phyloP scores from a whole-genome alignment of 116 monocot species.

The Dioscorea cayenensis region DNA sequence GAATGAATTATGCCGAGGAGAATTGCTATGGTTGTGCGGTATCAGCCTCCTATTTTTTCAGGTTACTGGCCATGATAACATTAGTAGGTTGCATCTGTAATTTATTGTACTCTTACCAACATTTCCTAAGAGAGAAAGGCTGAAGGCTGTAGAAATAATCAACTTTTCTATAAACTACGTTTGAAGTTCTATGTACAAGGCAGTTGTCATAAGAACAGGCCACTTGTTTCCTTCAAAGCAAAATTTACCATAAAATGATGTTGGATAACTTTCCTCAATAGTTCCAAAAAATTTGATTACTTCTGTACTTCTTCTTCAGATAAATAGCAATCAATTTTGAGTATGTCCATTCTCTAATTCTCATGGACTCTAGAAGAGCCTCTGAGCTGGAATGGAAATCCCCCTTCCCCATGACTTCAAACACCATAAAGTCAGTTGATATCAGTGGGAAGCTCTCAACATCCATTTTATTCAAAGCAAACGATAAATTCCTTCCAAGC shows the following conservation, averaged over 20 bases:
- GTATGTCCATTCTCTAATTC: slow-evolving; percentile 54
- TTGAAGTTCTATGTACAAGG: not conserved
- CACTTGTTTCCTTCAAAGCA: not conserved
- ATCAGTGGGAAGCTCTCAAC: slow-evolving; percentile 29
- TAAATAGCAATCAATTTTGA: slow-evolving; percentile 47
- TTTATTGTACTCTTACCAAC: too few relatives aligned
- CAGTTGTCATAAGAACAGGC: not conserved
- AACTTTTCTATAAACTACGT: not conserved
- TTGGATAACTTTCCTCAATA: slow-evolving; percentile 29
- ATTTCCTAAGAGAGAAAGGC: not conserved
- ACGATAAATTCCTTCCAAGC: slow-evolving; percentile 69
- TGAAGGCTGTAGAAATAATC: not conserved
- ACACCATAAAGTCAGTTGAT: slow-evolving; percentile 63
- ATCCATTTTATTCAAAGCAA: slow-evolving; percentile 51
- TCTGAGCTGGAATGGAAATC: slow-evolving; percentile 83
- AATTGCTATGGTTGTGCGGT: too few relatives aligned
- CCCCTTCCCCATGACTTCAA: slow-evolving; percentile 91
- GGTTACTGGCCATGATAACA: too few relatives aligned
- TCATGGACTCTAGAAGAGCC: slow-evolving; percentile 45
- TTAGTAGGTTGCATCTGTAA: too few relatives aligned
- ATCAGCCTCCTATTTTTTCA: too few relatives aligned
- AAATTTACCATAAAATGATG: not conserved
- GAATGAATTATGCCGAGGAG: too few relatives aligned
- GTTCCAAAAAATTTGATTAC: slow-evolving; percentile 95
- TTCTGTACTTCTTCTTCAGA: slow-evolving; percentile 54